Evolutionary conservation across 768 basidiomycete genomes (phyloP).

Genomic region (Leucocoprinus leucothites): DNA sequence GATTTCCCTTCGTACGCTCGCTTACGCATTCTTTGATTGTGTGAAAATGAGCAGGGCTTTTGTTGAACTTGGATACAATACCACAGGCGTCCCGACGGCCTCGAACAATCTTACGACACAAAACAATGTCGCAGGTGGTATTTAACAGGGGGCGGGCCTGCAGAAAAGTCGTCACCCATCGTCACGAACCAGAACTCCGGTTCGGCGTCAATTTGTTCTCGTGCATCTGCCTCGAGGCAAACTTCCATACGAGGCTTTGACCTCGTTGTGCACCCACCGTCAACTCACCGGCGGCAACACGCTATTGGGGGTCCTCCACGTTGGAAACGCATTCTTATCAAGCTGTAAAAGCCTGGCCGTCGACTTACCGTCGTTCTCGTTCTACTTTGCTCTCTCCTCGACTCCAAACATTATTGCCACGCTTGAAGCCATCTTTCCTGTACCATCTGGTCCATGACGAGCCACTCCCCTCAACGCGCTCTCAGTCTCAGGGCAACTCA

Average conservation of each 20-base stretch:
- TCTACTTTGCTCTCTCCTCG: not conserved
- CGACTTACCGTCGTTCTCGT: constrained; percentile 4
- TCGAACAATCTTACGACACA: not conserved
- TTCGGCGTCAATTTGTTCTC: constrained; percentile 10
- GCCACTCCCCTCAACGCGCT: constrained; percentile 55
- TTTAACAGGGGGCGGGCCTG: not conserved
- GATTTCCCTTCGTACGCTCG: not conserved
- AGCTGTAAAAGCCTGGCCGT: constrained; percentile 1
- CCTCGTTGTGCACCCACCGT: constrained; percentile 14
- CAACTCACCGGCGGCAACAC: not conserved
- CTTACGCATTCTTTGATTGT: not conserved
- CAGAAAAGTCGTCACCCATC: not conserved
- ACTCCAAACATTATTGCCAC: not conserved
- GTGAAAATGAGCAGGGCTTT: not conserved
- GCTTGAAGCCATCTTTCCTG: not conserved
- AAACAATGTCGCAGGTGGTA: constrained; percentile 4
- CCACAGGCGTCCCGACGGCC: not conserved
- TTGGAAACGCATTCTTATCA: constrained; percentile 13
- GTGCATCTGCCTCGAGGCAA: constrained; percentile 30
- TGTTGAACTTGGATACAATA: not conserved
- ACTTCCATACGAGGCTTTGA: constrained; percentile 16
- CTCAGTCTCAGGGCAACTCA: constrained; percentile 39
- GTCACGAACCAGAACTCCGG: constrained; percentile 11
- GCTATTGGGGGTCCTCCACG: constrained; percentile 3
- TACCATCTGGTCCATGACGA: constrained; percentile 42